A percentile compares a stretch with the other conserved stretches of the same genome.
phyloP scores from a whole-genome alignment of 768 basidiomycete species.

The Psilocybe cyanescens region DNA sequence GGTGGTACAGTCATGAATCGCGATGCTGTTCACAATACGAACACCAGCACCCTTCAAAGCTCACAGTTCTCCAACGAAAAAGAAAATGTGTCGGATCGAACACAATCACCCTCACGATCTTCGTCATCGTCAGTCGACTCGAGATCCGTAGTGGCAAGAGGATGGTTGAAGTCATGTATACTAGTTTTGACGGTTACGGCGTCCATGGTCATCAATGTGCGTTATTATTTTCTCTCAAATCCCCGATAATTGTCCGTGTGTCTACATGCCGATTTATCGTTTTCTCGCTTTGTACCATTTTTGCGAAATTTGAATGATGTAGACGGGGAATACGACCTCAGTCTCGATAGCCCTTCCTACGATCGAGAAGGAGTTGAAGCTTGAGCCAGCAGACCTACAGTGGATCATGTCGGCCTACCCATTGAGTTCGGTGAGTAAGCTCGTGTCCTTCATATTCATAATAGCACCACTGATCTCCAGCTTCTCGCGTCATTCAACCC shows the following conservation, averaged over 20 bases:
- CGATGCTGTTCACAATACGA: background rate
- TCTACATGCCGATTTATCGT: background rate
- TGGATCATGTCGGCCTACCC: slow-evolving; percentile 73
- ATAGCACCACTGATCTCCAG: background rate
- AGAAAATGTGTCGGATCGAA: background rate
- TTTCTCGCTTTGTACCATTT: background rate
- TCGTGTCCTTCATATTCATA: background rate
- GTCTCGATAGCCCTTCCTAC: slow-evolving; percentile 56
- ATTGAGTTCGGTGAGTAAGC: slow-evolving; percentile 37
- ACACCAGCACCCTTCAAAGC: background rate
- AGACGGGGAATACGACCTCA: slow-evolving; percentile 49
- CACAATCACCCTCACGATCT: background rate
- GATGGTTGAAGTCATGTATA: slow-evolving; percentile 16
- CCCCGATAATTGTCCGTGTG: background rate
- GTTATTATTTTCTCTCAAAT: background rate
- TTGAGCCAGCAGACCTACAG: slow-evolving; percentile 57
- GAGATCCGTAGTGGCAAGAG: background rate
- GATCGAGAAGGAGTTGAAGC: slow-evolving; percentile 51
- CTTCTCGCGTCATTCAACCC: background rate
- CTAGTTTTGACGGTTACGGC: slow-evolving; percentile 22
- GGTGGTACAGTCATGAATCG: background rate
- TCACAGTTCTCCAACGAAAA: background rate
- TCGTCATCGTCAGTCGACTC: background rate
- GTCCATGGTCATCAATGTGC: slow-evolving; percentile 24
- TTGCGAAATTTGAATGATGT: background rate